These are phyloP conservation scores for Aplosporella prunicola DNA, from an alignment of 2,329 filamentous ascomycete genomes.

Conservation along the genomic window DNA sequence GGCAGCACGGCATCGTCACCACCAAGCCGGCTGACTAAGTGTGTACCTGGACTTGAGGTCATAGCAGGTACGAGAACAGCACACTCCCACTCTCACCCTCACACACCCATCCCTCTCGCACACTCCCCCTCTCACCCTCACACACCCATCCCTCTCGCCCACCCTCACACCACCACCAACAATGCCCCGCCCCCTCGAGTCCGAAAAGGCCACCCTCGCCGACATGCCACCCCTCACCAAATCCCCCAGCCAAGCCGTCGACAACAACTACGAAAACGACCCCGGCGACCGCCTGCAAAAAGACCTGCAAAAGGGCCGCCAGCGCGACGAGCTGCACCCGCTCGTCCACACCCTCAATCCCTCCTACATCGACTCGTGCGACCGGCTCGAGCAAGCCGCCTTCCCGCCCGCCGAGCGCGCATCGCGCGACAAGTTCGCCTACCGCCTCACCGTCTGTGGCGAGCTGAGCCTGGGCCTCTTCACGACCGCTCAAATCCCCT, in stretches of 20 bases:
- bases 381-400: constrained; percentile 46
- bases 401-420: constrained; percentile 51
- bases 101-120: not conserved
- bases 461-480: constrained; percentile 75
- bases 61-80: no score
- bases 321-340: constrained; percentile 56
- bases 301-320: constrained; percentile 19
- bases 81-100: no score
- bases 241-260: constrained; percentile 8
- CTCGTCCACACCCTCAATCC: constrained; percentile 64
- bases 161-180: constrained; percentile 4
- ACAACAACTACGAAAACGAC: constrained; percentile 5
- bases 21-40: no score
- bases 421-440: constrained; percentile 57
- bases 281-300: constrained; percentile 12
- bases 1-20: not conserved
- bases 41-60: no score
- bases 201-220: constrained; percentile 26
- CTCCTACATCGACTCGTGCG: constrained; percentile 54
- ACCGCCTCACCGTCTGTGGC: constrained; percentile 64
- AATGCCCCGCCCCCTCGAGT: constrained; percentile 37
- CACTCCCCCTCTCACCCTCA: constrained; percentile 1
- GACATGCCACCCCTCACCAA: constrained; percentile 30
- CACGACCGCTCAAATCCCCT: constrained; percentile 46
- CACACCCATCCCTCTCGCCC: not conserved